phyloP scores from a whole-genome alignment of 2,329 filamentous ascomycete genomes.

The Nemania diffusa region DNA sequence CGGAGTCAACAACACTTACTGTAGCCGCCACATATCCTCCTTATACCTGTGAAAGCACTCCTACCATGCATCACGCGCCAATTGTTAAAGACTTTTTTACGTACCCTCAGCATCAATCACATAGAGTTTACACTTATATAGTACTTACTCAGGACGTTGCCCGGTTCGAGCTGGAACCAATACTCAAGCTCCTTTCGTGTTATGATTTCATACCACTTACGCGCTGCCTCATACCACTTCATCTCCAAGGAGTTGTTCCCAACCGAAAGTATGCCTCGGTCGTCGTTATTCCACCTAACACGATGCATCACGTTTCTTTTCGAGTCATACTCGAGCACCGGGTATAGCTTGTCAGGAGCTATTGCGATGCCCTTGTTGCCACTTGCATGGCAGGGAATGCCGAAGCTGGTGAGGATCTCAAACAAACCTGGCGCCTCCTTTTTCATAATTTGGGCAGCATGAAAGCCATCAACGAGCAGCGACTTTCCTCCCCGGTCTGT shows the following conservation, averaged over 20 bases:
- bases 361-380: slow-evolving; percentile 88
- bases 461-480: slow-evolving; percentile 87
- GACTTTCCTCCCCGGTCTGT: slow-evolving; percentile 73
- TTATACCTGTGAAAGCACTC: slow-evolving; percentile 81
- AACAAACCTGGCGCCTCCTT: slow-evolving; percentile 66
- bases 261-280: slow-evolving; percentile 77
- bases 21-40: slow-evolving; percentile 92
- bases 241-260: slow-evolving; percentile 57
- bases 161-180: slow-evolving; percentile 84
- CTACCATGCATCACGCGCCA: slow-evolving; percentile 94
- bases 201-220: slow-evolving; percentile 77
- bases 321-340: slow-evolving; percentile 74
- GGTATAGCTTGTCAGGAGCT: slow-evolving; percentile 74
- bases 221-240: slow-evolving; percentile 83
- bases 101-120: slow-evolving; percentile 12
- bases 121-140: slow-evolving; percentile 34
- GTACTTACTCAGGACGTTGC: slow-evolving; percentile 76
- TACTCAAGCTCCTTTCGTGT: slow-evolving; percentile 73
- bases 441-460: slow-evolving; percentile 71
- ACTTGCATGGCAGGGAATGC: slow-evolving; percentile 83
- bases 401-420: slow-evolving; percentile 63
- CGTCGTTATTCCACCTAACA: slow-evolving; percentile 93
- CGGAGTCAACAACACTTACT: slow-evolving; percentile 64
- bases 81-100: slow-evolving; percentile 96
- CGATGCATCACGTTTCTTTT: slow-evolving; percentile 57